These are phyloP conservation scores for Quercus phellos DNA, from an alignment of 331 rosid species.

Conservation along the genomic window DNA sequence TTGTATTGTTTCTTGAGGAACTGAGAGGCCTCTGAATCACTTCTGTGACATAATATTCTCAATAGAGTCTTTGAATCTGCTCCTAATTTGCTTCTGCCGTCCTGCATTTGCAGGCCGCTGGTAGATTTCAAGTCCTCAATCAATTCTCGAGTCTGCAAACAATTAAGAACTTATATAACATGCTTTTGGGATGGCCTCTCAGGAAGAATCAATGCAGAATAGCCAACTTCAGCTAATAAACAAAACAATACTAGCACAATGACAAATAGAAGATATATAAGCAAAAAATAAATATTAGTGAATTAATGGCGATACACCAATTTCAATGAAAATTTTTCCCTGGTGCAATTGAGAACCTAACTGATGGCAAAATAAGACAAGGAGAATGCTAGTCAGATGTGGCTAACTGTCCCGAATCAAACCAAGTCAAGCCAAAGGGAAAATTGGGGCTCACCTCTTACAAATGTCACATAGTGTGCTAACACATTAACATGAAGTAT, in stretches of 20 bases:
- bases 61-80: conserved; percentile 78
- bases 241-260: too few relatives aligned
- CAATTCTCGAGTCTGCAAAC: conserved; percentile 80
- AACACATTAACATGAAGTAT: neutral
- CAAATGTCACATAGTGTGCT: neutral
- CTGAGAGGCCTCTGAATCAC: conserved; percentile 84
- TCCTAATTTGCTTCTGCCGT: conserved; percentile 75
- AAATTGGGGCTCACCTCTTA: too few relatives aligned
- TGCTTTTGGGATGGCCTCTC: neutral
- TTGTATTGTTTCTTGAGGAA: conserved; percentile 93
- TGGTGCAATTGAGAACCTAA: neutral
- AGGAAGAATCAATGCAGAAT: neutral
- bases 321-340: neutral
- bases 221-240: neutral
- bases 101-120: conserved; percentile 55
- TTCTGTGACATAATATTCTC: conserved; percentile 82
- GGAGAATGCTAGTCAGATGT: too few relatives aligned
- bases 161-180: neutral
- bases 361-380: neutral
- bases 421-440: too few relatives aligned
- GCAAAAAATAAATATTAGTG: neutral
- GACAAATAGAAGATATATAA: too few relatives aligned
- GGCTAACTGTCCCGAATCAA: too few relatives aligned
- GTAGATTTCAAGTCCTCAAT: conserved; percentile 82
- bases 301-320: neutral